These are phyloP conservation scores for Glycine tomentella DNA, from an alignment of 306 rosid genomes.

Conservation along the genomic window DNA sequence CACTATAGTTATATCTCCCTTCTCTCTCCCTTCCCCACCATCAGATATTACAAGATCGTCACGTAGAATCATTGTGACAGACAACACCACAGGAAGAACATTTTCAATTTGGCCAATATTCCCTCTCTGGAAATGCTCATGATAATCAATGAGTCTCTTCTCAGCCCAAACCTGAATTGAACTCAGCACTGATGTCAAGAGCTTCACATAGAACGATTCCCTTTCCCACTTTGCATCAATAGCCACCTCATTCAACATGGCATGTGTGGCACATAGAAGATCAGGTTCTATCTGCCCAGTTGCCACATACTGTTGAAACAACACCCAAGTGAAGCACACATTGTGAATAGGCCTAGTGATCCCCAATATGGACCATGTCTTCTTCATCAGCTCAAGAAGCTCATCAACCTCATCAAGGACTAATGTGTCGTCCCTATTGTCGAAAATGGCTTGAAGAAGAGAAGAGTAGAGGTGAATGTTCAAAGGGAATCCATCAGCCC, in stretches of 20 bases:
- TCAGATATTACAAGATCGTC: conserved; percentile 71
- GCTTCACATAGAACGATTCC: conserved; percentile 63
- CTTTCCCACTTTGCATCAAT: conserved; percentile 74
- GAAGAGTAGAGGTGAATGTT: conserved; percentile 73
- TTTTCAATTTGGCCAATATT: conserved; percentile 71
- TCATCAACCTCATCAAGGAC: conserved; percentile 97
- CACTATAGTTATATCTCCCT: conserved; percentile 62
- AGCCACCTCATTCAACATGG: conserved; percentile 80
- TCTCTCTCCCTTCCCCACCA: conserved; percentile 56
- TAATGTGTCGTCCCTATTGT: conserved; percentile 77
- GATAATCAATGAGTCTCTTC: conserved; percentile 72
- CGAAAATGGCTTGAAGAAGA: conserved; percentile 82
- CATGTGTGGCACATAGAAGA: conserved; percentile 81
- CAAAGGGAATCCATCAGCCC: conserved; percentile 95
- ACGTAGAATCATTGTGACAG: conserved; percentile 75
- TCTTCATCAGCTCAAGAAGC: conserved; percentile 85
- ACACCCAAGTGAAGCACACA: conserved; percentile 83
- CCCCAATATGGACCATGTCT: conserved; percentile 87
- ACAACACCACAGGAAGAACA: conserved; percentile 79
- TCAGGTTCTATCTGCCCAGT: conserved; percentile 83
- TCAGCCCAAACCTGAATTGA: conserved; percentile 85
- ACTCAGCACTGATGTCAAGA: conserved; percentile 67
- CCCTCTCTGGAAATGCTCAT: conserved; percentile 77
- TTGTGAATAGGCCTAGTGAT: conserved; percentile 73
- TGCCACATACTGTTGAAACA: conserved; percentile 76